Evolutionary conservation across 2,329 filamentous ascomycete species (phyloP), one percentile per base, ranked within the genome.

Genomic region (Teratosphaeriaceae sp.): DNA sequence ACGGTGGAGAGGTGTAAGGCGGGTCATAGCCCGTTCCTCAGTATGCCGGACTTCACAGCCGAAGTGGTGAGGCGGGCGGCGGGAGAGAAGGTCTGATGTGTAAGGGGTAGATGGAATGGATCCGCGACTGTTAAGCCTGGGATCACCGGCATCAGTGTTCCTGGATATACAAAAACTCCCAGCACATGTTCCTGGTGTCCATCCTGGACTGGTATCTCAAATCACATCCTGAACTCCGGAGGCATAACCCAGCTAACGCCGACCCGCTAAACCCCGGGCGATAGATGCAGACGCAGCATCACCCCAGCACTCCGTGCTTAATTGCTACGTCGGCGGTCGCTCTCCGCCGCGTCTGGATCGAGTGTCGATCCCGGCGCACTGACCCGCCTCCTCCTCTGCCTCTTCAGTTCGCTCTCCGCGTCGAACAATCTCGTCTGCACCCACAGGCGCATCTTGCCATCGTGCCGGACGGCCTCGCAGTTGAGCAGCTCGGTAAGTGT

Each of bases 401-500:
- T 57, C 42, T 66, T 67, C 40, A 72, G 64, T 55, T 76, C 70
- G 47, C 65, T 66, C 53, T 77, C 73, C 2, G 70, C 67, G 42
- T 76, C 73, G 70, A 77, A 74, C 36, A 78, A 60, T 36, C 70
- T 62, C 3, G 64, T 65, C 51, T 76, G 74, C 11, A 76, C 67
- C 71, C 72, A 76, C 13, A 60, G 59, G 30, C 74, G 64, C 51
- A 68, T 67, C 46, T 65, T 65, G 1, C 61, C 56, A 56, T 76
- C 72, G 8, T 61, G 55, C 30, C 65, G 66, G 3, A 75, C 73
- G 30, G 65, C 66, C 13, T 73, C 69, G 36, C 71, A 74, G 49
- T 77, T 76, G 42, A 78, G 59, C 1, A 78, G 61, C 45, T 75
- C 72, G 9, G 73, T 77, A 37, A 78, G 63, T 8, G 71, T 74